phyloP scores from a whole-genome alignment of 257 asterid species.

The Ilex aquifolium region DNA sequence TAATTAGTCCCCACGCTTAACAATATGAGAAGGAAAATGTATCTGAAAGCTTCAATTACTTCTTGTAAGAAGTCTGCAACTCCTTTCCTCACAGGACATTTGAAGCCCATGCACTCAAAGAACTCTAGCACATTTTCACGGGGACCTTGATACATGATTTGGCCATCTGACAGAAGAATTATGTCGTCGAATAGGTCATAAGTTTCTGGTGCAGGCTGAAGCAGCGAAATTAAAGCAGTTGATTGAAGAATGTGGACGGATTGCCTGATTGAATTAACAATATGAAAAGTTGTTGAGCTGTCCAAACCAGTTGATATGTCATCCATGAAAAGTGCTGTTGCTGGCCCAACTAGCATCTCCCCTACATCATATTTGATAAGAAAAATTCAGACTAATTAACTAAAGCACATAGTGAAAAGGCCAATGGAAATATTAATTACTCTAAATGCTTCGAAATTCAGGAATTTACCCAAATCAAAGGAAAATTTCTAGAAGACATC shows the following conservation, averaged over 20 bases:
- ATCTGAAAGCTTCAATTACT: conserved; percentile 28
- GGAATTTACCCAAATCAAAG: no score
- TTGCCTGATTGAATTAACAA: conserved; percentile 70
- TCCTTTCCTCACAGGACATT: conserved; percentile 87
- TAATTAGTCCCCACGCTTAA: background rate
- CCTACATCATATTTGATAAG: conserved; percentile 31
- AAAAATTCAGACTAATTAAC: background rate
- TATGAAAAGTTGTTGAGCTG: conserved; percentile 78
- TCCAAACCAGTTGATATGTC: conserved; percentile 95
- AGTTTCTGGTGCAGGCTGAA: conserved; percentile 95
- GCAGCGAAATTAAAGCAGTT: conserved; percentile 75
- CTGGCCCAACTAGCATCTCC: conserved; percentile 90
- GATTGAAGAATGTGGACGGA: conserved; percentile 75
- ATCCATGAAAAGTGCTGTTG: conserved; percentile 85
- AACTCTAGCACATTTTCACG: conserved; percentile 66
- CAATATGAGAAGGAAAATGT: conserved; percentile 1
- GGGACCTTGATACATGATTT: conserved; percentile 83
- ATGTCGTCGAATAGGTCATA: conserved; percentile 76
- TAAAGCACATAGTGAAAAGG: no score
- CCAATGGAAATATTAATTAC: no score
- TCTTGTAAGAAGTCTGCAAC: conserved; percentile 91
- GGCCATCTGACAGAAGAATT: conserved; percentile 72
- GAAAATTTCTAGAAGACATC: no score
- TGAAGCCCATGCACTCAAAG: conserved; percentile 71
- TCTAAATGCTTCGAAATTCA: no score